These are phyloP conservation scores for Tylopilus sp. DNA, from an alignment of 768 basidiomycete genomes.

Conservation along the genomic window DNA sequence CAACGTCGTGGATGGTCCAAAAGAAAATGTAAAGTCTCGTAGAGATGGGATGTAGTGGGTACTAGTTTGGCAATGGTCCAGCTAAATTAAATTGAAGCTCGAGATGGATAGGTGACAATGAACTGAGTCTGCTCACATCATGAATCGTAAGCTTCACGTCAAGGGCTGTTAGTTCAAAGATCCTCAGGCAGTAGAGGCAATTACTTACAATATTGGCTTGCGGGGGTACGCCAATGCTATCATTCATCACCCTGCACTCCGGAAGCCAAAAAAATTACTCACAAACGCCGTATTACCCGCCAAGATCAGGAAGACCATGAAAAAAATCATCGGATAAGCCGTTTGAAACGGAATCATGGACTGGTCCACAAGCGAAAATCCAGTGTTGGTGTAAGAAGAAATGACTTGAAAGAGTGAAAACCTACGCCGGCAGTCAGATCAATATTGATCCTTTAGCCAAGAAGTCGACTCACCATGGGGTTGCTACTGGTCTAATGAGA, in stretches of 20 bases:
- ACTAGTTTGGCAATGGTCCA: conserved; percentile 70
- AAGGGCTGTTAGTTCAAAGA: neutral
- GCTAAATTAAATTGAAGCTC: conserved; percentile 42
- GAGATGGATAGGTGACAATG: neutral
- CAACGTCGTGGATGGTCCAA: conserved; percentile 93
- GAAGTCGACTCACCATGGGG: conserved; percentile 55
- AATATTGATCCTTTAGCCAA: neutral
- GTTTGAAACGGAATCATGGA: conserved; percentile 91
- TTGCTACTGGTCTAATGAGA: conserved; percentile 50
- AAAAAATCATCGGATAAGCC: conserved; percentile 77
- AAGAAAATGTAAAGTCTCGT: conserved; percentile 86
- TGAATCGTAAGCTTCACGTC: conserved; percentile 62
- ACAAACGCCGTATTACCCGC: conserved; percentile 95
- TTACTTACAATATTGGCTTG: conserved; percentile 82
- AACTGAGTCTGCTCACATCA: conserved; percentile 56
- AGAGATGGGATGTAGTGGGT: conserved; percentile 52
- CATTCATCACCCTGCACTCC: neutral
- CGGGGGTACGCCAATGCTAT: conserved; percentile 1
- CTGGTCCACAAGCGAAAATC: conserved; percentile 80
- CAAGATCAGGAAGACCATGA: conserved; percentile 71
- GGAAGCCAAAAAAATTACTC: conserved; percentile 35
- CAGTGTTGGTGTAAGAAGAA: conserved; percentile 87
- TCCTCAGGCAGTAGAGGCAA: neutral
- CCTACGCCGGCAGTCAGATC: conserved; percentile 41
- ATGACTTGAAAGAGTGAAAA: conserved; percentile 82